Conservation (phyloP, 176 grass and related monocot species). For the Calamus simplicifolius region DNA sequence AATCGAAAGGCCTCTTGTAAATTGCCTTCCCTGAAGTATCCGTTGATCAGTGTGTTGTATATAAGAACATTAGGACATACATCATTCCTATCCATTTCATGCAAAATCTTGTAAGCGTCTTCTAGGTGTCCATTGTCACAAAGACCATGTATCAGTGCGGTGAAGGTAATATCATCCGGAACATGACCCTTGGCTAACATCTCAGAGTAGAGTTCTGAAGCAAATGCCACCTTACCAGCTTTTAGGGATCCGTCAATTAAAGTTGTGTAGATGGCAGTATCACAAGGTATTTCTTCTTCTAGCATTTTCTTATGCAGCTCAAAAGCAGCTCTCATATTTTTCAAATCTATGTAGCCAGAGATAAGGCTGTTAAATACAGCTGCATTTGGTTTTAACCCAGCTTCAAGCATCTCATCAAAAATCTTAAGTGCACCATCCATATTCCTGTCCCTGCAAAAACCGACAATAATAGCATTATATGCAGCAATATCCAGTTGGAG, state of each 20-base stretch:
- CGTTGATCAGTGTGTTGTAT: conserved; percentile 86
- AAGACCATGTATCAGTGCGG: conserved; percentile 52
- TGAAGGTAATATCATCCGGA: conserved; percentile 74
- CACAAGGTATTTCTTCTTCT: conserved; percentile 46
- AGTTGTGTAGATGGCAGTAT: conserved; percentile 58
- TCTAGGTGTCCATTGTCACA: conserved; percentile 58
- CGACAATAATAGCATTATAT: conserved; percentile 51
- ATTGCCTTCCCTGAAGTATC: conserved; percentile 42
- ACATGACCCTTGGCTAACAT: conserved; percentile 58
- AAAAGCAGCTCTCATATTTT: conserved; percentile 51
- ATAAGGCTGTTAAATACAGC: conserved; percentile 67
- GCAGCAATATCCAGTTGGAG: conserved; percentile 37
- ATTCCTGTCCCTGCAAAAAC: conserved; percentile 57
- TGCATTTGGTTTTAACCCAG: conserved; percentile 42
- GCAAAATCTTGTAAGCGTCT: conserved; percentile 54
- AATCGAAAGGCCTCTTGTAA: conserved; percentile 68
- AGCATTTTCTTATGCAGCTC: conserved; percentile 54
- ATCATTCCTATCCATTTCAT: conserved; percentile 62
- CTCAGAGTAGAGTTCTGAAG: conserved; percentile 55
- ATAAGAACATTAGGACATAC: conserved; percentile 44
- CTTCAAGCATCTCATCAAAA: conserved; percentile 50
- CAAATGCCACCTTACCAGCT: conserved; percentile 47
- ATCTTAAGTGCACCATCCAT: conserved; percentile 58
- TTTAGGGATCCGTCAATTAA: conserved; percentile 81
- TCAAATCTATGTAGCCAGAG: conserved; percentile 61